Evolutionary conservation across 257 asterid species (phyloP).

Genomic region (Solanum paucissectum): DNA sequence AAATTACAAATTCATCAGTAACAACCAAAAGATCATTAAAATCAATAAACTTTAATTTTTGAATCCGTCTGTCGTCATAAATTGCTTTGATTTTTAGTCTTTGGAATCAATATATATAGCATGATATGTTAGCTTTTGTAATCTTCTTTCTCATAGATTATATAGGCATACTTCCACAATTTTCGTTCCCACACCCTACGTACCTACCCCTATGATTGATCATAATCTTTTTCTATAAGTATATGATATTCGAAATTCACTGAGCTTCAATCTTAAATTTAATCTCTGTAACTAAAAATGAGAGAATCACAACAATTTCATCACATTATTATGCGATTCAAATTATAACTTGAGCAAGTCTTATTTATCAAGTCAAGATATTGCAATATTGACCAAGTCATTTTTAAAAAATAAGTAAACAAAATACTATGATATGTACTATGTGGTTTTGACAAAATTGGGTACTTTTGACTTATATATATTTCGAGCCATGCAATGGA

Average conservation of each 20-base stretch:
- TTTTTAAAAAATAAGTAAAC: not conserved
- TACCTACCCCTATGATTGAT: not conserved
- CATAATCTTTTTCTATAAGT: no score
- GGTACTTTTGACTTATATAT: not conserved
- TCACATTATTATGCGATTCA: not conserved
- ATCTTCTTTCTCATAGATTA: not conserved
- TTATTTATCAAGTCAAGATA: not conserved
- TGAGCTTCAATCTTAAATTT: accelerated
- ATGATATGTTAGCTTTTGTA: not conserved
- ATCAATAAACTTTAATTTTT: no score
- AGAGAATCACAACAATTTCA: not conserved
- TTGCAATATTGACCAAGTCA: not conserved
- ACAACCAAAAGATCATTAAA: no score
- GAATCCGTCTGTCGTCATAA: not conserved
- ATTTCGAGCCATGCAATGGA: not conserved
- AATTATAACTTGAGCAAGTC: not conserved
- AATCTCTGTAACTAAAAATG: no score
- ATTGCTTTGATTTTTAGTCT: not conserved
- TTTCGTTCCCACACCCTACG: not conserved
- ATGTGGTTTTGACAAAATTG: not conserved
- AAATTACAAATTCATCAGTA: no score
- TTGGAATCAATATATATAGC: not conserved
- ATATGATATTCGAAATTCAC: not conserved
- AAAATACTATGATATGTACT: not conserved
- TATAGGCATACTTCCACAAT: not conserved